phyloP scores from a whole-genome alignment of 2,329 filamentous ascomycete genomes.

The Clarireedia monteithiana region DNA sequence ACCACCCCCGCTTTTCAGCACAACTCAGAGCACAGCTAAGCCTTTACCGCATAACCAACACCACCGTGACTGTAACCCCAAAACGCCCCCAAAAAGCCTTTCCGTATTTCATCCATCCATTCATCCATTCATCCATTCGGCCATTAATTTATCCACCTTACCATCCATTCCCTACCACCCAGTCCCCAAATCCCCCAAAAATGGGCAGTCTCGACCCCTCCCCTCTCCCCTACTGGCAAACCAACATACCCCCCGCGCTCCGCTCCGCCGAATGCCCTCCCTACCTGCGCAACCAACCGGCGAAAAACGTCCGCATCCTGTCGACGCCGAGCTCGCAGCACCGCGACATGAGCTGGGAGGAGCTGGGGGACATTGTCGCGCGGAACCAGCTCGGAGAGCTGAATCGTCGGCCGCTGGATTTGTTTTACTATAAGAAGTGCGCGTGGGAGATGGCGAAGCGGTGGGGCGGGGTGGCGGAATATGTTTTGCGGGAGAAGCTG shows the following conservation, averaged over 20 bases:
- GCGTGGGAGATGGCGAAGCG: slow-evolving; percentile 53
- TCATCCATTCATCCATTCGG: no score
- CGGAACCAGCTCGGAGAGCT: slow-evolving; percentile 68
- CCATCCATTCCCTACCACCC: not conserved
- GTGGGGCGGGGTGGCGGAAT: slow-evolving; percentile 72
- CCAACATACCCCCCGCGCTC: slow-evolving; percentile 60
- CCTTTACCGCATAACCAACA: no score
- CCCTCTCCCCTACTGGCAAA: slow-evolving; percentile 65
- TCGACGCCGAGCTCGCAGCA: slow-evolving; percentile 63
- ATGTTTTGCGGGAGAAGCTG: slow-evolving; percentile 63
- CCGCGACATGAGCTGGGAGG: slow-evolving; percentile 56
- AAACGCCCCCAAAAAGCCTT: no score
- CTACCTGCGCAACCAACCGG: slow-evolving; percentile 54
- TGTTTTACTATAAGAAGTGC: slow-evolving; percentile 71
- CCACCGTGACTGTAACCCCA: no score
- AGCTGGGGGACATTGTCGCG: slow-evolving; percentile 52
- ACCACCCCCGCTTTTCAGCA: no score
- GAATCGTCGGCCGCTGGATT: slow-evolving; percentile 65
- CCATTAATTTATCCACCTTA: no score
- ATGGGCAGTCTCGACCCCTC: slow-evolving; percentile 20
- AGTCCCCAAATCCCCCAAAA: not conserved
- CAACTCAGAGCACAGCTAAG: no score
- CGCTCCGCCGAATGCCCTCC: slow-evolving; percentile 62
- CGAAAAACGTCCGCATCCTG: slow-evolving; percentile 65
- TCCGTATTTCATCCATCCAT: no score